phyloP scores from a whole-genome alignment of 176 grass and related monocot species.

The Bolboschoenus planiculmis region DNA sequence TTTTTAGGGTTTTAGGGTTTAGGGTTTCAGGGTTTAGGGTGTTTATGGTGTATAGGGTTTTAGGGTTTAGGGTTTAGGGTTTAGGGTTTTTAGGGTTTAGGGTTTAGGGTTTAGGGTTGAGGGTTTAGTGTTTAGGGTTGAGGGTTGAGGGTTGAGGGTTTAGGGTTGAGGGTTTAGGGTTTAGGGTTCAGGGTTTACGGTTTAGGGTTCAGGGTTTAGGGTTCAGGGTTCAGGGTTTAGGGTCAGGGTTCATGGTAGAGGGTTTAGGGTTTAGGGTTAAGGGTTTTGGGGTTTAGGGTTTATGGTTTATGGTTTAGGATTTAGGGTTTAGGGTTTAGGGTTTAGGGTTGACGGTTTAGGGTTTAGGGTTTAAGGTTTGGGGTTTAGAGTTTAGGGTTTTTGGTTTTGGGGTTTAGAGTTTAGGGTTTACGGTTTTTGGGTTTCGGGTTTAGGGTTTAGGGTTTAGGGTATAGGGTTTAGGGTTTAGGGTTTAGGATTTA shows the following conservation, averaged over 20 bases:
- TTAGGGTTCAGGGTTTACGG: background rate
- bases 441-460: background rate
- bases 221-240: background rate
- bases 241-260: no score
- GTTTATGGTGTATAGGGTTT: no score
- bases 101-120: background rate
- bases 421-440: background rate
- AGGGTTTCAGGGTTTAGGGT: background rate
- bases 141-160: background rate
- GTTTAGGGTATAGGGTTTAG: background rate
- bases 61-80: background rate
- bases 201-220: background rate
- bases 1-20: background rate
- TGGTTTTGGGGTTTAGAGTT: background rate
- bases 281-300: background rate
- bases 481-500: background rate
- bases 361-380: background rate
- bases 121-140: background rate
- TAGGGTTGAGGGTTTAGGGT: background rate
- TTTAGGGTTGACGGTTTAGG: background rate
- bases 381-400: background rate
- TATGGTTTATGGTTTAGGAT: background rate
- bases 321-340: background rate
- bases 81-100: background rate
- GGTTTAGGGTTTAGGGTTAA: background rate